Evolutionary conservation across 1,284 basidiomycete genomes (phyloP), one percentile per base, ranked within the genome.

Genomic region (Thelephora terrestris): DNA sequence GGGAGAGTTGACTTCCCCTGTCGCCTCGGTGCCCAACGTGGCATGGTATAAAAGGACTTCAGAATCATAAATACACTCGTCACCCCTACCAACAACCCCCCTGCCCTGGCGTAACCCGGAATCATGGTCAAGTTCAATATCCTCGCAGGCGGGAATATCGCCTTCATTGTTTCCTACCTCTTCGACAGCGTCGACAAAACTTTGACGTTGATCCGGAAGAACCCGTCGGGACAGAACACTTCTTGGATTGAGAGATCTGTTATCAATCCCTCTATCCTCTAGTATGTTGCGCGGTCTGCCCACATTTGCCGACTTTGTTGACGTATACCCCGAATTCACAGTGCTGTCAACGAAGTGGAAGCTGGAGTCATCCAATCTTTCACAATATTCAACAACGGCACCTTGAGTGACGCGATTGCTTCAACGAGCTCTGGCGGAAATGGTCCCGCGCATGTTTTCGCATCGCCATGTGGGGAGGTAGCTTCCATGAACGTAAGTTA

Each of bases 71-170:
- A 32, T 32, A 32, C 4, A 14, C 29, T 32, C 29, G 5, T 12
- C 9, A 32, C 9, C 7, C 6, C 38, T 17, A 25, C 38, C 38
- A 10, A 17, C 12, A 12, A 9, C 12, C 38, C 3, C 38, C 9
- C 12, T 42, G 12, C 36, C 50, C 38, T 40, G 27, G 6, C 23
- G 18, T 37, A 38, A 45, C 21, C 36, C 14, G 14, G 38, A 40
- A 34, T 49, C 46, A 79, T 79, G 76, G 76, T 79, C 55, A 67
- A 74, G 50, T 75, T 78, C 60, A 78, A 70, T 10, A 78, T 82
- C 48, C 66, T 81, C 39, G 78, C 78, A 23, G 79, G 79, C 32
- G 78, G 78, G 9, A 81, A 78, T 57, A 68, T 73, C 50, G 63
- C 71, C 38, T 79, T 80, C 55, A 69, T 81, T 50, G 76, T 76